These are phyloP conservation scores for Sugiyamaella castrensis DNA, from an alignment of 1,139 yeast species.

Conservation along the genomic window DNA sequence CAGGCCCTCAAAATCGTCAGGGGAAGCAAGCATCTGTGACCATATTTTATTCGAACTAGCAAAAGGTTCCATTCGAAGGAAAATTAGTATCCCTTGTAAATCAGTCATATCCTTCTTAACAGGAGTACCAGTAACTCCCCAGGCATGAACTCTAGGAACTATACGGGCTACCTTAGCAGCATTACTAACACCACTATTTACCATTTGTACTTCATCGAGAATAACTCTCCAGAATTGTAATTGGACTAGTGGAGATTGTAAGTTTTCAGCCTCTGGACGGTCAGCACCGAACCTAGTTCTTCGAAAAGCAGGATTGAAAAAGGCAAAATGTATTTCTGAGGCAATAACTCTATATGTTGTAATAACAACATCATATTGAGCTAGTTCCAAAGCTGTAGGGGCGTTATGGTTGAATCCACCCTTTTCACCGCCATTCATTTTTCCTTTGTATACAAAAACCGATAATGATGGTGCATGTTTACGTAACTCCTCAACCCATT, in stretches of 20 bases:
- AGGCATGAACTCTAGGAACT: constrained; percentile 81
- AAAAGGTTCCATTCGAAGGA: constrained; percentile 67
- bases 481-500: constrained; percentile 76
- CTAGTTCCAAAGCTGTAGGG: constrained; percentile 42
- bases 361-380: constrained; percentile 71
- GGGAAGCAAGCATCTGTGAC: constrained; percentile 33
- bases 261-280: constrained; percentile 22
- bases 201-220: constrained; percentile 93
- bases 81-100: constrained; percentile 64
- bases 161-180: constrained; percentile 78
- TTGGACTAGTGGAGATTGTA: constrained; percentile 71
- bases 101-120: constrained; percentile 65
- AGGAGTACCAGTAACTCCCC: constrained; percentile 98
- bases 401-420: constrained; percentile 31
- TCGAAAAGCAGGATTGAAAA: constrained; percentile 50
- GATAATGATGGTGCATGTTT: constrained; percentile 56
- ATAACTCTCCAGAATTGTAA: constrained; percentile 89
- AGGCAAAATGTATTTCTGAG: constrained; percentile 76
- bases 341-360: constrained; percentile 72
- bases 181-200: constrained; percentile 65
- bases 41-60: constrained; percentile 34
- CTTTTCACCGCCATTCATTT: constrained; percentile 29
- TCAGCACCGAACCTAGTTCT: constrained; percentile 14
- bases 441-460: constrained; percentile 64
- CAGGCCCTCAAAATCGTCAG: constrained; percentile 46